phyloP scores from a whole-genome alignment of 2,329 filamentous ascomycete genomes.

The Domatiomyces catenatus region DNA sequence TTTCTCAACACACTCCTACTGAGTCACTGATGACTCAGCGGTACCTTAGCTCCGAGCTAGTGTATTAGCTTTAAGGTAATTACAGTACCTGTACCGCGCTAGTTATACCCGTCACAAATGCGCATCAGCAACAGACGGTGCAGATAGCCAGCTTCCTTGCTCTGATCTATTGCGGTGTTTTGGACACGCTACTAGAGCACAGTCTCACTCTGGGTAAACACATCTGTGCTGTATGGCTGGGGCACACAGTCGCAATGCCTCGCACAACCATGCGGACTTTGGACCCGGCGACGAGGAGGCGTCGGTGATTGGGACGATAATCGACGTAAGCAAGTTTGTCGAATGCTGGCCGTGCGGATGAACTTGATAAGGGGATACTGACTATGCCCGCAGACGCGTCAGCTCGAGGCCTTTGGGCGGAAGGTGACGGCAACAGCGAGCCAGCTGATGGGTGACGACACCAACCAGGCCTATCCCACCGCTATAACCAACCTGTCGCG shows the following conservation, averaged over 20 bases:
- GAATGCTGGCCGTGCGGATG: background rate
- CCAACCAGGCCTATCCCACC: constrained; percentile 58
- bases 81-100: too few relatives aligned
- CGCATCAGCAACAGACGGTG: too few relatives aligned
- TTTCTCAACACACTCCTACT: too few relatives aligned
- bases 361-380: background rate
- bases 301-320: constrained; percentile 31
- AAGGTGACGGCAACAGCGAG: constrained; percentile 90
- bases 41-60: too few relatives aligned
- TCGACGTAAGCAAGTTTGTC: constrained; percentile 25
- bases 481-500: constrained; percentile 82
- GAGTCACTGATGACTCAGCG: too few relatives aligned
- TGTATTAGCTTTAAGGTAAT: too few relatives aligned
- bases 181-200: background rate
- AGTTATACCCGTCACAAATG: too few relatives aligned
- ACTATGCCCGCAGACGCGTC: constrained; percentile 48
- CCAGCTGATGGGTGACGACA: constrained; percentile 56
- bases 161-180: background rate
- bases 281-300: constrained; percentile 27
- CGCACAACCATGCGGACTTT: constrained; percentile 27
- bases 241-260: constrained; percentile 28
- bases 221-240: constrained; percentile 26
- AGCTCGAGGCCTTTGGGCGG: constrained; percentile 80
- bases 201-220: background rate
- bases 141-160: background rate